phyloP scores from a whole-genome alignment of 306 rosid species.

The Lathyrus oleraceus region DNA sequence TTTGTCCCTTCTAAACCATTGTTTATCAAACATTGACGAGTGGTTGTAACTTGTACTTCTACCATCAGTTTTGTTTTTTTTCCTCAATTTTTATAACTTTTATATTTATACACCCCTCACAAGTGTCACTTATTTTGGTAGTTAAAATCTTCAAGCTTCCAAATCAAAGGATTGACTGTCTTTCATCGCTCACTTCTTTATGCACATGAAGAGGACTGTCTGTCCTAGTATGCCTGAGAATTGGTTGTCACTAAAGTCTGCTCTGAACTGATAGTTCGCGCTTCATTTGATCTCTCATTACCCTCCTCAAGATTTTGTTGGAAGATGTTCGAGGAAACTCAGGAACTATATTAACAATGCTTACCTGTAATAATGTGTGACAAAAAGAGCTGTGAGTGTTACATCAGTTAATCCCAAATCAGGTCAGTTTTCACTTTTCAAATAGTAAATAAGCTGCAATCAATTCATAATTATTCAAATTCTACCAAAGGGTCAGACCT shows the following conservation, averaged over 20 bases:
- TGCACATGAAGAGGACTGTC: conserved; percentile 1
- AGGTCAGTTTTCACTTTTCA: conserved; percentile 1
- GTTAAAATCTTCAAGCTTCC: conserved; percentile 15
- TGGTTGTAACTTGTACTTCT: conserved; percentile 6
- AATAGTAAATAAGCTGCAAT: neutral
- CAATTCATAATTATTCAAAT: conserved; percentile 22
- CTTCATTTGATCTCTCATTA: conserved; percentile 78
- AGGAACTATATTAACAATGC: conserved; percentile 53
- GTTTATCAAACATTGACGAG: neutral
- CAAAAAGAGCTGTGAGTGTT: too few relatives aligned
- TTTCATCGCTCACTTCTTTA: conserved; percentile 23
- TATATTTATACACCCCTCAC: neutral
- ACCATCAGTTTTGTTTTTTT: neutral
- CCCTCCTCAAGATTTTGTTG: conserved; percentile 78
- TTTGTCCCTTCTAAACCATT: neutral
- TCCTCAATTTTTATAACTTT: neutral
- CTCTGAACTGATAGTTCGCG: conserved; percentile 58
- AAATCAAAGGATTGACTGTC: neutral
- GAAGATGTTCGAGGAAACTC: conserved; percentile 85
- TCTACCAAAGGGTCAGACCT: conserved; percentile 45
- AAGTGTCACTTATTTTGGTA: neutral
- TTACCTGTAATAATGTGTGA: conserved; percentile 60
- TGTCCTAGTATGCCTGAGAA: neutral
- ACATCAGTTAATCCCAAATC: conserved; percentile 31
- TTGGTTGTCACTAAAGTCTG: conserved; percentile 47